Conservation (phyloP, 257 asterid species). For the Gentiana straminea region DNA sequence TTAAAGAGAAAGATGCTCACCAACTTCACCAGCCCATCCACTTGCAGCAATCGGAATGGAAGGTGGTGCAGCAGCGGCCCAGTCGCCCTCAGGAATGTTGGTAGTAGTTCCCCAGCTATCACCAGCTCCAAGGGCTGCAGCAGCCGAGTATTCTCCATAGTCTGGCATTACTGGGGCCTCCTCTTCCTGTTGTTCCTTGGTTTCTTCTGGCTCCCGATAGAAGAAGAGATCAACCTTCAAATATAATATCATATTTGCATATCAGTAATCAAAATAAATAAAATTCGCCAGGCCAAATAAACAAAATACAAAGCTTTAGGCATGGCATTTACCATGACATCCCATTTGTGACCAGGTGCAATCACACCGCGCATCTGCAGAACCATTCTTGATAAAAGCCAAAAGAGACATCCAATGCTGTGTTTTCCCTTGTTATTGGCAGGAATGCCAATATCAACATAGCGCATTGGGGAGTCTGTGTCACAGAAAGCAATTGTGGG, state of each 20-base stretch:
- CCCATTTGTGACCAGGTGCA: conserved; percentile 33
- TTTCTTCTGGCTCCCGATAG: conserved; percentile 34
- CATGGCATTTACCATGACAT: conserved; percentile 21
- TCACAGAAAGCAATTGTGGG: conserved; percentile 38
- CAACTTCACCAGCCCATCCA: conserved; percentile 16
- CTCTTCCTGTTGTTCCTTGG: conserved; percentile 24
- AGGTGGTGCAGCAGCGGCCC: conserved; percentile 12
- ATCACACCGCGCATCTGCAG: conserved; percentile 33
- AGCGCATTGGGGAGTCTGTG: conserved; percentile 29
- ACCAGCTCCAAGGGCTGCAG: conserved; percentile 8
- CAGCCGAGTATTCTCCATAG: conserved; percentile 10
- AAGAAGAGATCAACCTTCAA: conserved; percentile 28
- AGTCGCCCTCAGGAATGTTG: conserved; percentile 16
- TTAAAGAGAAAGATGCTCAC: conserved; percentile 7
- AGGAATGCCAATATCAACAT: conserved; percentile 35
- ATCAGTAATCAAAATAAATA: too few relatives aligned
- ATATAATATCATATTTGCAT: not conserved
- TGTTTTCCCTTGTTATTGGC: conserved; percentile 34
- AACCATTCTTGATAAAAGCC: conserved; percentile 34
- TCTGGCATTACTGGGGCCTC: conserved; percentile 17
- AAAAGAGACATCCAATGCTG: conserved; percentile 33
- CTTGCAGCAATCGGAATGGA: conserved; percentile 8
- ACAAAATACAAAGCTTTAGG: not conserved
- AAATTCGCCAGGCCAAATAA: not conserved
- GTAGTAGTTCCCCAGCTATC: conserved; percentile 17